Evolutionary conservation across 2,329 filamentous ascomycete genomes (phyloP).

Genomic region (Phaeosphaeria sp.): DNA sequence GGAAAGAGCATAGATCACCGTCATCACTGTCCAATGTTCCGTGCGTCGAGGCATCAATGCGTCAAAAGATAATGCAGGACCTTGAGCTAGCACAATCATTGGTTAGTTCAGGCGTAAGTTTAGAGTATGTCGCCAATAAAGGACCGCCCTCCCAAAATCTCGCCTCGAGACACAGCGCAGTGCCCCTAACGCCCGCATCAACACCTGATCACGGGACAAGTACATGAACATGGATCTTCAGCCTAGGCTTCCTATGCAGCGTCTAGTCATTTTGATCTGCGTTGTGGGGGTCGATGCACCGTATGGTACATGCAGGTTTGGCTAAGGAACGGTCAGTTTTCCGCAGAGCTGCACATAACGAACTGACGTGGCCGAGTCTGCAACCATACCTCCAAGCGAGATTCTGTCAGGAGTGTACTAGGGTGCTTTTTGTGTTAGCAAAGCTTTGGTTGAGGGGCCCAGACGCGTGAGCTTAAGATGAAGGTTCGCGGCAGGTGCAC

Average conservation of each 20-base stretch:
- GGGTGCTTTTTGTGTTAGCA: too few relatives aligned
- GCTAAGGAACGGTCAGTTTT: background rate
- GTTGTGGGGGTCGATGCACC: background rate
- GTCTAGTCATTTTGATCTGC: background rate
- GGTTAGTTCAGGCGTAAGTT: background rate
- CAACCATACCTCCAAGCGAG: background rate
- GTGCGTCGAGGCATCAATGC: background rate
- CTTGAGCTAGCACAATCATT: background rate
- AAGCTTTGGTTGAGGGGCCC: background rate
- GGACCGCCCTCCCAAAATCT: background rate
- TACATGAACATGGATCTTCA: background rate
- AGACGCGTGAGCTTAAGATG: background rate
- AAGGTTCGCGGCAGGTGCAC: background rate
- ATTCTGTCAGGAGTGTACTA: background rate
- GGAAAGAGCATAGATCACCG: background rate
- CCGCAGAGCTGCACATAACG: background rate
- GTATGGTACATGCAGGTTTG: background rate
- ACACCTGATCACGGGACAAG: background rate
- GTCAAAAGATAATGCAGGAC: background rate
- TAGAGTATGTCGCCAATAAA: background rate
- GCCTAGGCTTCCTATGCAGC: too few relatives aligned
- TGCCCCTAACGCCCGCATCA: background rate
- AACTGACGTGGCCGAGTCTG: background rate
- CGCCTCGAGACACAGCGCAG: background rate
- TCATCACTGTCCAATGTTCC: background rate